Percentiles rank a stretch among this genome's conserved stretches.
phyloP scores from a whole-genome alignment of 1,284 basidiomycete genomes.

The Malassezia globosa region DNA sequence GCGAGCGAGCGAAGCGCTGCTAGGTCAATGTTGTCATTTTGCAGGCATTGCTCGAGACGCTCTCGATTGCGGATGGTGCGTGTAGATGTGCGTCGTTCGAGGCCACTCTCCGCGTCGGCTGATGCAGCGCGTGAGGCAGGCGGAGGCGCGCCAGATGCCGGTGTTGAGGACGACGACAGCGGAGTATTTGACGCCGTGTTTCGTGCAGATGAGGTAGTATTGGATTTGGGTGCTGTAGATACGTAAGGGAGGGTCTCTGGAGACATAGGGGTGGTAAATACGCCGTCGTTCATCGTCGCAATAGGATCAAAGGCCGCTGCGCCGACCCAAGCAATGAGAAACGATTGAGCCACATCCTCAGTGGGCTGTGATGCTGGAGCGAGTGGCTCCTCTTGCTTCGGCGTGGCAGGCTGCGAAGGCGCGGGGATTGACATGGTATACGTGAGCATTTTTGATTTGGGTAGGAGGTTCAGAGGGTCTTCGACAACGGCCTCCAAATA shows the following conservation, averaged over 20 bases:
- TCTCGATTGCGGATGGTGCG: slow-evolving; percentile 26
- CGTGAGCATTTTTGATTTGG: neutral
- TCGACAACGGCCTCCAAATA: slow-evolving; percentile 12
- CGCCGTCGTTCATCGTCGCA: slow-evolving; percentile 34
- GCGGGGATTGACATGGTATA: neutral
- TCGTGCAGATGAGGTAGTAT: too few species aligned
- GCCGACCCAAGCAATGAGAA: slow-evolving; percentile 16
- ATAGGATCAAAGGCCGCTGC: slow-evolving; percentile 28
- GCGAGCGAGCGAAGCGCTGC: slow-evolving; percentile 74
- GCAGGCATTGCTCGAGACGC: slow-evolving; percentile 30
- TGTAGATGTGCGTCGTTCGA: slow-evolving; percentile 22
- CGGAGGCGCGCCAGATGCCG: neutral
- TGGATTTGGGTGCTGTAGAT: neutral
- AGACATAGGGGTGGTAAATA: slow-evolving; percentile 21
- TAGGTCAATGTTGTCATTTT: slow-evolving; percentile 28
- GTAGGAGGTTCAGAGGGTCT: slow-evolving; percentile 6
- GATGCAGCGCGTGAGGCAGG: neutral
- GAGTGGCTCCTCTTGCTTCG: neutral
- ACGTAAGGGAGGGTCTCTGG: slow-evolving; percentile 6
- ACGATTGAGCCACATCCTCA: slow-evolving; percentile 19
- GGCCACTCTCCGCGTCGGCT: too few species aligned
- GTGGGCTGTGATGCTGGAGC: slow-evolving; percentile 7
- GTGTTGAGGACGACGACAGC: neutral
- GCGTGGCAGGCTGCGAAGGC: neutral
- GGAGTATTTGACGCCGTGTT: neutral